phyloP scores from a whole-genome alignment of 2,329 filamentous ascomycete genomes.

The Ascochyta rabiei region DNA sequence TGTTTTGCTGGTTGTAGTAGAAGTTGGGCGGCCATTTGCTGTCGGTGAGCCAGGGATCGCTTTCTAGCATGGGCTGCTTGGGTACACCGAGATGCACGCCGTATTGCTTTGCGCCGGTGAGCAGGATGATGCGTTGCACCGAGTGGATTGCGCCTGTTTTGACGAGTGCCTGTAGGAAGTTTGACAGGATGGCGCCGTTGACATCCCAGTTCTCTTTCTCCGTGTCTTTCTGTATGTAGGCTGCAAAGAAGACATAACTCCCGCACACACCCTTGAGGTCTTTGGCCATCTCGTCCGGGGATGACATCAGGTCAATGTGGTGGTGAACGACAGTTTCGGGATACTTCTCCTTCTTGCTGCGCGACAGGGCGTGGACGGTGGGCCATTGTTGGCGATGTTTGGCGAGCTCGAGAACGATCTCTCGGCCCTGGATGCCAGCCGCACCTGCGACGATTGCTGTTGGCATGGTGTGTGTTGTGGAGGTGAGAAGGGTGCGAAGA shows the following conservation, averaged over 20 bases:
- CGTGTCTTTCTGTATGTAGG: constrained; percentile 49
- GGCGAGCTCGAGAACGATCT: constrained; percentile 49
- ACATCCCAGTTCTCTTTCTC: constrained; percentile 47
- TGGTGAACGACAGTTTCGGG: constrained; percentile 48
- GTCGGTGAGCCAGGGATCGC: constrained; percentile 53
- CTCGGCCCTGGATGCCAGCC: constrained; percentile 49
- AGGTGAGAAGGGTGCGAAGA: background rate
- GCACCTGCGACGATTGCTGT: constrained; percentile 42
- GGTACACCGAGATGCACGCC: constrained; percentile 58
- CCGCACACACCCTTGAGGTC: too few relatives aligned
- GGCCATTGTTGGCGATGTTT: constrained; percentile 44
- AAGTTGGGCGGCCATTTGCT: constrained; percentile 52
- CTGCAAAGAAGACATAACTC: constrained; percentile 51
- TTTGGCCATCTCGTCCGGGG: constrained; percentile 45
- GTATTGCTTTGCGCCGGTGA: constrained; percentile 60
- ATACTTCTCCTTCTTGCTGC: constrained; percentile 48
- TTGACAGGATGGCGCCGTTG: constrained; percentile 55
- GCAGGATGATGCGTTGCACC: constrained; percentile 57
- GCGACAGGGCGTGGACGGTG: constrained; percentile 50
- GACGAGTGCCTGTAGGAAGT: constrained; percentile 56
- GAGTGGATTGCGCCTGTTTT: constrained; percentile 50
- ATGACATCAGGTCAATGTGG: constrained; percentile 47
- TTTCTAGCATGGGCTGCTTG: constrained; percentile 57
- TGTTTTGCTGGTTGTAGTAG: constrained; percentile 59
- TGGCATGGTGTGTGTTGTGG: constrained; percentile 28